A percentile compares a stretch with the other conserved stretches of the same genome.
These are phyloP conservation scores for Macrocystidia cucumis DNA, from an alignment of 1,284 basidiomycete species.

Conservation along the genomic window DNA sequence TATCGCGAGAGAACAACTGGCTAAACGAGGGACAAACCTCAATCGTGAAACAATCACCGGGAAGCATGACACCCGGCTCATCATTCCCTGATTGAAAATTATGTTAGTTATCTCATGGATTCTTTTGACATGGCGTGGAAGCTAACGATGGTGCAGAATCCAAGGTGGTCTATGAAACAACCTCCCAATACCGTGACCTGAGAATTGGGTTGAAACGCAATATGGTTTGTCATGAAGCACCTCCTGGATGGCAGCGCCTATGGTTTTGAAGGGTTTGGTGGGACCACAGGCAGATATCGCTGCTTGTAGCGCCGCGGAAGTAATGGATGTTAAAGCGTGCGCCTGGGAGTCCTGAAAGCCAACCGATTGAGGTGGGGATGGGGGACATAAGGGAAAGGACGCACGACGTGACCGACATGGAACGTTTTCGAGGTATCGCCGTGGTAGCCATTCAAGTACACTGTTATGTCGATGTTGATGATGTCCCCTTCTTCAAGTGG, in stretches of 20 bases:
- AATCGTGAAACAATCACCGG: conserved; percentile 86
- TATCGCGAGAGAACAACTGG: neutral
- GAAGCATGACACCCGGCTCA: conserved; percentile 70
- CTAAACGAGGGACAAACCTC: conserved; percentile 38
- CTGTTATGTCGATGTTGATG: conserved; percentile 80
- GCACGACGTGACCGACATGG: conserved; percentile 67
- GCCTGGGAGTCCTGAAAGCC: conserved; percentile 56
- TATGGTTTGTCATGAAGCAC: conserved; percentile 27
- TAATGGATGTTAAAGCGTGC: conserved; percentile 50
- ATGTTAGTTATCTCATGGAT: neutral
- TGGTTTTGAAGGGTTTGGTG: conserved; percentile 62
- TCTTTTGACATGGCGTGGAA: neutral
- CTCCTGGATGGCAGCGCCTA: conserved; percentile 72
- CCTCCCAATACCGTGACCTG: conserved; percentile 83
- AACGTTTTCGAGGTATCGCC: conserved; percentile 85
- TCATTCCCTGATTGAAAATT: conserved; percentile 50
- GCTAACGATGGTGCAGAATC: conserved; percentile 59
- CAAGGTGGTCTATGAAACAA: conserved; percentile 82
- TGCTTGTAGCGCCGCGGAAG: conserved; percentile 60
- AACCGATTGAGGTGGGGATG: neutral
- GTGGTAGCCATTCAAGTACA: conserved; percentile 74
- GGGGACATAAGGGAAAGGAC: conserved; percentile 8
- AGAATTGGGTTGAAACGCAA: conserved; percentile 70
- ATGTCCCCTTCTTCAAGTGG: conserved; percentile 75
- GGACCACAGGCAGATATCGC: conserved; percentile 78